phyloP scores from a whole-genome alignment of 768 basidiomycete genomes.

The Cystofilobasidium bisporidii region DNA sequence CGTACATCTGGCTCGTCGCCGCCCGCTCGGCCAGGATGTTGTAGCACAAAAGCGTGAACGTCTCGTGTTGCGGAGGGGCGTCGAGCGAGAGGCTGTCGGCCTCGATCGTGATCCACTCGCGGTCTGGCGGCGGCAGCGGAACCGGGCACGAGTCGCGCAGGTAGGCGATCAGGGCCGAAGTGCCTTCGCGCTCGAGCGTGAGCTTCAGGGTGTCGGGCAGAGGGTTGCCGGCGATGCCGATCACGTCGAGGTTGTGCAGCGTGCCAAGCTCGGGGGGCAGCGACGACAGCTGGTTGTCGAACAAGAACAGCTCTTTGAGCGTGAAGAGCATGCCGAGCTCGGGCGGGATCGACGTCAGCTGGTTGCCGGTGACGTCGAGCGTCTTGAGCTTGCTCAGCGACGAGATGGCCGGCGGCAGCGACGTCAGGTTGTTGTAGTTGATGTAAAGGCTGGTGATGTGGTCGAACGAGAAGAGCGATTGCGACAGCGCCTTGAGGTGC shows the following conservation, averaged over 20 bases:
- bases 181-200: constrained; percentile 91
- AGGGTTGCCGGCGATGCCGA: constrained; percentile 97
- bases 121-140: constrained; percentile 66
- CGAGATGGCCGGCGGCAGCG: constrained; percentile 71
- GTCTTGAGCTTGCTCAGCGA: constrained; percentile 75
- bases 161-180: constrained; percentile 70
- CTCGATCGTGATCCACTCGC: constrained; percentile 49
- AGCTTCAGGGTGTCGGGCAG: constrained; percentile 64
- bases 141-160: constrained; percentile 89
- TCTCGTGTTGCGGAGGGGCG: constrained; percentile 44
- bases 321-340: constrained; percentile 84
- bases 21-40: constrained; percentile 89
- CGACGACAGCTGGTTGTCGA: constrained; percentile 84
- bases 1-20: constrained; percentile 80
- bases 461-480: constrained; percentile 69
- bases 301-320: constrained; percentile 83
- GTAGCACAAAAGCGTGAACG: constrained; percentile 72
- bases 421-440: constrained; percentile 78
- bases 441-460: constrained; percentile 92
- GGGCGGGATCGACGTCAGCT: constrained; percentile 61
- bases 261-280: constrained; percentile 82
- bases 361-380: constrained; percentile 86
- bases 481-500: constrained; percentile 78
- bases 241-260: constrained; percentile 78
- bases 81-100: constrained; percentile 24